Conservation (phyloP, 1,139 yeast genomes). For the Maudiozyma humilis region DNA sequence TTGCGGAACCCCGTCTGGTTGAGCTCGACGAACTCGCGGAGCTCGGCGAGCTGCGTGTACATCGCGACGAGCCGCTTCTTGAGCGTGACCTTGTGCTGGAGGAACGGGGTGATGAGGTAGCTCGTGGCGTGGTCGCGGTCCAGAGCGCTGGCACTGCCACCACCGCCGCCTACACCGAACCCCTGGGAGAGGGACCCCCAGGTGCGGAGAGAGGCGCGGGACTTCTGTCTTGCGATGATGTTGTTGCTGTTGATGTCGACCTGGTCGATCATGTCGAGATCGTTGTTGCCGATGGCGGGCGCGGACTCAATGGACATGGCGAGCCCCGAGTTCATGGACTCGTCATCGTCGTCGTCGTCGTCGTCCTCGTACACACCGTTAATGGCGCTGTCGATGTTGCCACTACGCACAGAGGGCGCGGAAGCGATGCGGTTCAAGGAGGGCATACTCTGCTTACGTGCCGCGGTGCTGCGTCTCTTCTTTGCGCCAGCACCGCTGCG, state of each 20-base stretch:
- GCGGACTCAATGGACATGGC: conserved; percentile 12
- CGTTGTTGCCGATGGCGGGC: conserved; percentile 8
- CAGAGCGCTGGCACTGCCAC: too few species aligned
- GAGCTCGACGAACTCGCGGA: conserved; percentile 71
- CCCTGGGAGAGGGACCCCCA: conserved; percentile 6
- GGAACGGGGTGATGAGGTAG: conserved; percentile 6
- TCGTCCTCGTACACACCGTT: background rate
- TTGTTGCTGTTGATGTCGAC: conserved; percentile 7
- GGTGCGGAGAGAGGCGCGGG: conserved; percentile 13
- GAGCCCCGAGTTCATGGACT: conserved; percentile 9
- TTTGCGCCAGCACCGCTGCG: background rate
- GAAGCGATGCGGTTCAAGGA: background rate
- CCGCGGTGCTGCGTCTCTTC: background rate
- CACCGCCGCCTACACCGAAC: too few species aligned
- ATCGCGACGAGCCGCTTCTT: conserved; percentile 58
- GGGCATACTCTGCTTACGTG: too few species aligned
- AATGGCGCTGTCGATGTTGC: background rate
- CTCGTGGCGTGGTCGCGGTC: conserved; percentile 1
- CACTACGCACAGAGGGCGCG: background rate
- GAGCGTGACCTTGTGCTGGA: conserved; percentile 46
- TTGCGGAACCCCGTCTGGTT: conserved; percentile 84
- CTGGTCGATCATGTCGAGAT: conserved; percentile 4
- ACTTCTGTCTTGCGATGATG: conserved; percentile 11
- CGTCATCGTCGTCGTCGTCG: conserved; percentile 5
- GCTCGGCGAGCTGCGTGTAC: conserved; percentile 72